phyloP scores from a whole-genome alignment of 306 rosid species.

The Malus orientalis region DNA sequence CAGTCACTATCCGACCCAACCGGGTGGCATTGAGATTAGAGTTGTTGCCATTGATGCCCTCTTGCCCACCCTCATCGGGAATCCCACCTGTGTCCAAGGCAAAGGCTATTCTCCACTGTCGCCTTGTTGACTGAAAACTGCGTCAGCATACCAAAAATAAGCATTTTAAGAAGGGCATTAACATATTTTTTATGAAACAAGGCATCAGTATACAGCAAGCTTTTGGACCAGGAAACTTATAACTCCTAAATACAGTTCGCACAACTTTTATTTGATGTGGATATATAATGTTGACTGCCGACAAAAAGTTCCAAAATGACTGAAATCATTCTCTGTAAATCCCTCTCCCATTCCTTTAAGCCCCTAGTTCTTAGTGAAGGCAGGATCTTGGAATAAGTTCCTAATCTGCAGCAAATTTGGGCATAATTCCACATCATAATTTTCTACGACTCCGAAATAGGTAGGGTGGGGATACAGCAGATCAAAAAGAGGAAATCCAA shows the following conservation, averaged over 20 bases:
- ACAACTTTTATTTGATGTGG: background rate
- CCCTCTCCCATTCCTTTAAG: background rate
- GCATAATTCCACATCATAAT: background rate
- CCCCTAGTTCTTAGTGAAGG: background rate
- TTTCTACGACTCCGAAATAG: background rate
- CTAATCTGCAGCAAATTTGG: background rate
- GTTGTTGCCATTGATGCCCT: slow-evolving; percentile 38
- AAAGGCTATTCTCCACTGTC: slow-evolving; percentile 51
- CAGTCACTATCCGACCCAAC: slow-evolving; percentile 77
- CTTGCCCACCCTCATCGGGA: slow-evolving; percentile 56
- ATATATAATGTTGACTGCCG: background rate
- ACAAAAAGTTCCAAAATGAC: background rate
- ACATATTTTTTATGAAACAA: background rate
- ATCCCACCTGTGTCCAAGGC: slow-evolving; percentile 81
- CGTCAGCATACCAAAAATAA: slow-evolving; percentile 19
- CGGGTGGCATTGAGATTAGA: slow-evolving; percentile 72
- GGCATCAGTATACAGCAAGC: background rate
- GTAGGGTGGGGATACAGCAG: background rate
- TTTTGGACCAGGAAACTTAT: background rate
- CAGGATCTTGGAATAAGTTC: background rate
- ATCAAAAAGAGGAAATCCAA: background rate
- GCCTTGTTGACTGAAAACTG: slow-evolving; percentile 56
- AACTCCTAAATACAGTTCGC: background rate
- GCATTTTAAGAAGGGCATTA: slow-evolving; percentile 14
- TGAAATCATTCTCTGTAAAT: background rate